Evolutionary conservation across 305 asterid genomes (phyloP), one percentile per base, ranked within the genome.

Genomic region (Fraxinus sp.): DNA sequence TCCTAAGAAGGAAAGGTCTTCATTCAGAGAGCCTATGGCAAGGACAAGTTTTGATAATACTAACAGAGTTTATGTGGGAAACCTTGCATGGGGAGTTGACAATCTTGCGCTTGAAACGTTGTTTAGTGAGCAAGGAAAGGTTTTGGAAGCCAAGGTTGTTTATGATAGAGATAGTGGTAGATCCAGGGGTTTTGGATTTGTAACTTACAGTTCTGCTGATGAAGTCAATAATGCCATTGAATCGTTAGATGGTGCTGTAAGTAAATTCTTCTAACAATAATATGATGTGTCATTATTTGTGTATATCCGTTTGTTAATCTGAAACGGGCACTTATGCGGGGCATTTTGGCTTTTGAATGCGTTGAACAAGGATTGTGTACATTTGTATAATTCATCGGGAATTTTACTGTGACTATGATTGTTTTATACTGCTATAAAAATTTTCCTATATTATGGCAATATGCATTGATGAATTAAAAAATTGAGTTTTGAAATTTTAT

Each of bases 141-240:
- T 95, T 18, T 72, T 87, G 88, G 98, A 95, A 79, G 99, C 99
- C 76, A 90, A 89, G 87, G 98, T 95, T 46, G 93, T 94, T 37
- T 90, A 87, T 55, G 99, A 95, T 87, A 91, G 92, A 77, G 97
- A 95, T 10, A 94, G 87, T 83, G 98, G 98, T 74, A 87, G 97
- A 83, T 95, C 98, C 39, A 92, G 93, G 90, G 99, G 99, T 36
- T 95, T 95, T 2, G 99, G 99, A 7, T 95, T 96, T 46, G 97
- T 96, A 20, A 93, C 99, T 72, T 92, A 87, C 88, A 80, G 92
- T 82, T 87, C 94, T 1, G 77, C 91, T 2, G 92, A 92, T 10
- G 99, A 95, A 90, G 97, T 90, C 88, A 91, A 88, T 84, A 86
- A 39, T 32, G 99, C 98, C 9, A 82, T 91, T 57, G 90, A 91